Conservation (phyloP, 169 alveolate species). For the Cryptosporidium ubiquitum region DNA sequence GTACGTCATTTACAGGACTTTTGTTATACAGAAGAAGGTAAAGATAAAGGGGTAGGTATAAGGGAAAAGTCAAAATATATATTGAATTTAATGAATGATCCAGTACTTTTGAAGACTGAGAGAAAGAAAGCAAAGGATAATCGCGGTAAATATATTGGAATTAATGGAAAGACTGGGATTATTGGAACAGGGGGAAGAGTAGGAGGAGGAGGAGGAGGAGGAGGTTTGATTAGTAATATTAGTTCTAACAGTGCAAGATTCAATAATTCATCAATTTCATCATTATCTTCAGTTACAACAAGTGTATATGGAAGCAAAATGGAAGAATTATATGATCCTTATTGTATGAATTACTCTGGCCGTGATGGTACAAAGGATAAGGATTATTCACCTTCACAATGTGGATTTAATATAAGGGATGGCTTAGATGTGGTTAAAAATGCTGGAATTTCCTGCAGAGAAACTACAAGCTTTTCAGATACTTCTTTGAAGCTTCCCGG, state of each 20-base stretch:
- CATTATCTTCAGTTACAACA: background rate
- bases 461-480: background rate
- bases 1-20: conserved; percentile 81
- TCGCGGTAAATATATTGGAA: conserved; percentile 81
- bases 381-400: background rate
- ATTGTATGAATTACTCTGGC: background rate
- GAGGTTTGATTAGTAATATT: background rate
- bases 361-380: too few relatives aligned
- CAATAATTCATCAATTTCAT: background rate
- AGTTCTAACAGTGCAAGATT: background rate
- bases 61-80: conserved; percentile 80
- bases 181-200: background rate
- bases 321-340: conserved; percentile 47
- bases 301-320: background rate
- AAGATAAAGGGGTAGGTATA: conserved; percentile 85
- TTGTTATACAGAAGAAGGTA: conserved; percentile 83
- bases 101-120: conserved; percentile 78
- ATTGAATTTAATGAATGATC: conserved; percentile 78
- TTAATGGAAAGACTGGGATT: conserved; percentile 60
- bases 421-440: background rate
- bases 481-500: background rate
- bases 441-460: background rate
- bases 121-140: conserved; percentile 81
- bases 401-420: background rate
- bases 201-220: background rate